phyloP scores from a whole-genome alignment of 805 yeast species.

The Starmerella scarabaei region DNA sequence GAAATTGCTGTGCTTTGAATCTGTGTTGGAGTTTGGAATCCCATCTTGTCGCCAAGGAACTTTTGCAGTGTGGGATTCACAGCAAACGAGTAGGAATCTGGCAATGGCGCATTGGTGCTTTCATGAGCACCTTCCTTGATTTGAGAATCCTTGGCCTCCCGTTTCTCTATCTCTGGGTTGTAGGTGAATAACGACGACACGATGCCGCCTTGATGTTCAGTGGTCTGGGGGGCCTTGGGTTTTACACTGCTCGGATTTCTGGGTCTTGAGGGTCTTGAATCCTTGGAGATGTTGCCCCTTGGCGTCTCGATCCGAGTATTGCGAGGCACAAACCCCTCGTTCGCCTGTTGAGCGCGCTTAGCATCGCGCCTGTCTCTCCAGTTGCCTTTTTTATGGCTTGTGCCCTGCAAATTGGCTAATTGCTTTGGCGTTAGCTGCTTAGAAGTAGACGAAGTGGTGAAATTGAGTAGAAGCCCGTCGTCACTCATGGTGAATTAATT shows the following conservation, averaged over 20 bases:
- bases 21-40: slow-evolving; percentile 50
- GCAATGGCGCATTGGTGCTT: slow-evolving; percentile 71
- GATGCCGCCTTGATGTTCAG: slow-evolving; percentile 24
- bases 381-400: slow-evolving; percentile 25
- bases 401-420: slow-evolving; percentile 16
- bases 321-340: background rate
- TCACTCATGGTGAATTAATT: slow-evolving; percentile 20
- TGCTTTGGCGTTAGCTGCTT: slow-evolving; percentile 16
- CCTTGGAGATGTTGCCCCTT: background rate
- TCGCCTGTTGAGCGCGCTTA: slow-evolving; percentile 1
- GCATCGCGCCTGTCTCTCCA: slow-evolving; percentile 26
- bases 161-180: slow-evolving; percentile 35
- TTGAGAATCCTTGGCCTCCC: slow-evolving; percentile 17
- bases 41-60: slow-evolving; percentile 10
- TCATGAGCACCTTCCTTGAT: background rate
- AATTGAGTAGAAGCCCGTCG: slow-evolving; percentile 67
- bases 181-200: slow-evolving; percentile 79
- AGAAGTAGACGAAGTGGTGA: slow-evolving; percentile 35
- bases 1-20: slow-evolving; percentile 80
- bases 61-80: slow-evolving; percentile 6
- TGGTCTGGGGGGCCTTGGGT: slow-evolving; percentile 17
- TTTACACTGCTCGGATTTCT: slow-evolving; percentile 10
- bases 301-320: background rate
- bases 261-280: background rate
- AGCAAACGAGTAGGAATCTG: slow-evolving; percentile 36